A percentile compares a stretch with the other conserved stretches of the same genome.
Conservation (phyloP, 2,329 filamentous ascomycete genomes). For the Colletotrichum zoysiae region DNA sequence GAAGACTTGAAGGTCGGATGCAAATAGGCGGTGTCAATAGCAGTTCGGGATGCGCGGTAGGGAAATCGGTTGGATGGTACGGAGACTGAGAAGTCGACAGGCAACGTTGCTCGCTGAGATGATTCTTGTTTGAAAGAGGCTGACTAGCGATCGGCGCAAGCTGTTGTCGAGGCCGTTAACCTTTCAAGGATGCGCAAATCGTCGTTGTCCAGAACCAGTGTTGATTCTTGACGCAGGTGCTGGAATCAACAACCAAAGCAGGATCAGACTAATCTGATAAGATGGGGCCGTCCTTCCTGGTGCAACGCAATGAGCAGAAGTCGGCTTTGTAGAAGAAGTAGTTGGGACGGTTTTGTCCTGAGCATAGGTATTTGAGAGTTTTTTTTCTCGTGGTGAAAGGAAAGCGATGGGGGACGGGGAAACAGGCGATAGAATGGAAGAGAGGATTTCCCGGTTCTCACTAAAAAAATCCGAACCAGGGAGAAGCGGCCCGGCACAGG, state of each 20-base stretch:
- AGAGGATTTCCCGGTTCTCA: conserved; percentile 38
- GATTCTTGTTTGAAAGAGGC: not conserved
- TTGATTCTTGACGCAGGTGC: not conserved
- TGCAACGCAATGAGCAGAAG: conserved; percentile 19
- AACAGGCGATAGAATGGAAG: conserved; percentile 17
- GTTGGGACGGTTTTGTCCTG: conserved; percentile 25
- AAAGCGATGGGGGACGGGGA: conserved; percentile 1
- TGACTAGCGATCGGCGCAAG: not conserved
- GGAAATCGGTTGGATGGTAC: not conserved
- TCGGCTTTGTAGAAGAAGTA: conserved; percentile 13
- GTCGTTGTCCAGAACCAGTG: conserved; percentile 19
- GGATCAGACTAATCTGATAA: conserved; percentile 29
- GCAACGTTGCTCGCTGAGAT: not conserved
- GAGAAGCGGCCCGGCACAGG: conserved; percentile 21
- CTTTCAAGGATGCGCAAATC: conserved; percentile 20
- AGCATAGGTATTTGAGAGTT: not conserved
- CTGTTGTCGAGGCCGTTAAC: conserved; percentile 8
- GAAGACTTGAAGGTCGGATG: not conserved
- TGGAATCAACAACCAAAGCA: not conserved
- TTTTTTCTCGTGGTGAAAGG: conserved; percentile 3
- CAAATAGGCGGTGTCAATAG: not conserved
- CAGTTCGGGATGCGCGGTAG: not conserved
- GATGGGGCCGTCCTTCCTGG: conserved; percentile 1
- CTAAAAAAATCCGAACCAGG: conserved; percentile 31
- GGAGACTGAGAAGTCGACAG: not conserved